Percentiles rank a stretch among this genome's conserved stretches.
Conservation (phyloP, 345 rosid genomes). For the Salix suchowensis region DNA sequence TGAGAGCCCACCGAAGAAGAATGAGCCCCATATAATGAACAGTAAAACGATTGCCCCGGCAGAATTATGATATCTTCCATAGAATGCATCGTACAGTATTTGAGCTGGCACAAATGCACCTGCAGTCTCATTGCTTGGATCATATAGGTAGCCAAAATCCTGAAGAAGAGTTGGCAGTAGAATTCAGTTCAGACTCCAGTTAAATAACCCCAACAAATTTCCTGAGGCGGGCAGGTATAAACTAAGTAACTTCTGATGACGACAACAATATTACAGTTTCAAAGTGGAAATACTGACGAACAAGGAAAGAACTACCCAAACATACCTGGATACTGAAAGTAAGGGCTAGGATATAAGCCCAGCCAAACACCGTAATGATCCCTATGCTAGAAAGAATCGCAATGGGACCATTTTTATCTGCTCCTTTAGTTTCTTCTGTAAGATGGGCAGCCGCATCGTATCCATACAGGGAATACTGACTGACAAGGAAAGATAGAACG, state of each 20-base stretch:
- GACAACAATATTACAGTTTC: background rate
- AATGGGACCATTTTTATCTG: slow-evolving; percentile 58
- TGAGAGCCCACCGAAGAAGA: slow-evolving; percentile 67
- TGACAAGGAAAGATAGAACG: slow-evolving; percentile 49
- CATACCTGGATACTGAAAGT: slow-evolving; percentile 55
- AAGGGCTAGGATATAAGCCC: slow-evolving; percentile 62
- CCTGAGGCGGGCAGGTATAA: background rate
- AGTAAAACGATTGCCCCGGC: slow-evolving; percentile 54
- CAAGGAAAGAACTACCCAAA: background rate
- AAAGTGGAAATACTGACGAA: background rate
- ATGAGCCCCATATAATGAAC: slow-evolving; percentile 55
- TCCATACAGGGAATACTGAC: slow-evolving; percentile 57
- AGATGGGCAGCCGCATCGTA: slow-evolving; percentile 64
- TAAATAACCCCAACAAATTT: background rate
- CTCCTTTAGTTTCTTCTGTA: slow-evolving; percentile 69
- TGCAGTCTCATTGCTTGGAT: slow-evolving; percentile 51
- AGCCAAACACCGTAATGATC: slow-evolving; percentile 52
- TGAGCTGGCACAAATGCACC: slow-evolving; percentile 60
- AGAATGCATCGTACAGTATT: slow-evolving; percentile 60
- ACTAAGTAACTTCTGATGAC: background rate
- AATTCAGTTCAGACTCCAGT: background rate
- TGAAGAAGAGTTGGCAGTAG: slow-evolving; percentile 15
- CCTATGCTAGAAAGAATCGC: slow-evolving; percentile 59
- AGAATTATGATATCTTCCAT: slow-evolving; percentile 52
- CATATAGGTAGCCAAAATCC: slow-evolving; percentile 47